Evolutionary conservation across 1,284 basidiomycete genomes (phyloP).

Genomic region (Austropuccinia psidii): DNA sequence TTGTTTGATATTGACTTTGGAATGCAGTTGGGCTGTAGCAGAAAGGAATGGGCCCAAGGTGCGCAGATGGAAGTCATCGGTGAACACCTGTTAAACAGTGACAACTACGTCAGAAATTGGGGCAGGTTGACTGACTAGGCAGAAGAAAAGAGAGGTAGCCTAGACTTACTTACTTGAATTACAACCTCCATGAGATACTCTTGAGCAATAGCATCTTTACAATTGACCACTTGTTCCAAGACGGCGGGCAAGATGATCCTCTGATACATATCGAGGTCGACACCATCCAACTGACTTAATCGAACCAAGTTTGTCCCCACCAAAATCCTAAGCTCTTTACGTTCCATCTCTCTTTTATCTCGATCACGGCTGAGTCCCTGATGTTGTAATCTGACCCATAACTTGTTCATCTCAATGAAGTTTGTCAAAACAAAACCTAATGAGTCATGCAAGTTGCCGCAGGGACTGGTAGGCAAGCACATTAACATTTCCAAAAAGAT

Average conservation of each 20-base stretch:
- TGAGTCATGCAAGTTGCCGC: conserved; percentile 82
- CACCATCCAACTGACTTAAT: conserved; percentile 82
- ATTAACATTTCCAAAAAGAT: conserved; percentile 10
- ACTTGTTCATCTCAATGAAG: conserved; percentile 98
- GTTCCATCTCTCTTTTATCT: conserved; percentile 89
- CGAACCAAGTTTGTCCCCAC: conserved; percentile 93
- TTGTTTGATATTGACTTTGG: conserved; percentile 91
- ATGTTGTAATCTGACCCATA: conserved; percentile 93
- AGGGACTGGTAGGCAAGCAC: conserved; percentile 55
- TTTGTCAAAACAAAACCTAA: conserved; percentile 90
- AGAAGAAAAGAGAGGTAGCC: neutral
- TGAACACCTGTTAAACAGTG: conserved; percentile 64
- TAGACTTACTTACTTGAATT: conserved; percentile 63
- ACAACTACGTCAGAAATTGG: neutral
- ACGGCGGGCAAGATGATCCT: conserved; percentile 74
- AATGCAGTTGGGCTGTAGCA: conserved; percentile 84
- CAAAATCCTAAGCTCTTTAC: conserved; percentile 80
- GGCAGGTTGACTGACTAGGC: neutral
- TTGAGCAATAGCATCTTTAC: conserved; percentile 93
- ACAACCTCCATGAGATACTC: conserved; percentile 98
- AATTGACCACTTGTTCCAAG: conserved; percentile 88
- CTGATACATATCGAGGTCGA: conserved; percentile 83
- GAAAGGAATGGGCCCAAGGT: conserved; percentile 84
- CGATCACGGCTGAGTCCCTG: conserved; percentile 89
- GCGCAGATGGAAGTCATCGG: conserved; percentile 90